Conservation (phyloP, 371 early-diverging fungal species). For the Circinella minor region DNA sequence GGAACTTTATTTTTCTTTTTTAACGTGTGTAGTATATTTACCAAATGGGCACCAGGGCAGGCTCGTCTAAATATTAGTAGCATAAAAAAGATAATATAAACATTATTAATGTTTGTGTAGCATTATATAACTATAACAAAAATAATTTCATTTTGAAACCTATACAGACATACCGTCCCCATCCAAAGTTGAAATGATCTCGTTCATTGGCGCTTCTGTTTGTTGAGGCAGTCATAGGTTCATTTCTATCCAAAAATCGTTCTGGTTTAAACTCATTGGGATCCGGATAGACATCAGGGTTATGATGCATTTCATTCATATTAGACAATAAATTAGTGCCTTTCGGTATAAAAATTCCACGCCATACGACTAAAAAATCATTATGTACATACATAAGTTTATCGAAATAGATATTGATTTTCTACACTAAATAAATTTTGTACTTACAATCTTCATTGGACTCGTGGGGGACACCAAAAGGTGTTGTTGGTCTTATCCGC, state of each 20-base stretch:
- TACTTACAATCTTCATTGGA: conserved; percentile 22
- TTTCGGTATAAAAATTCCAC: conserved; percentile 16
- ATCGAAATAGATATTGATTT: background rate
- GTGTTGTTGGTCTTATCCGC: conserved; percentile 16
- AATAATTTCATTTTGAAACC: background rate
- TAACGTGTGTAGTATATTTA: background rate
- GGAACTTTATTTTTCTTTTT: too few species aligned
- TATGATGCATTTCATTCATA: conserved; percentile 18
- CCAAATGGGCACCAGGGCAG: conserved; percentile 14
- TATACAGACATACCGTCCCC: conserved; percentile 13
- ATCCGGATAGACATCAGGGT: conserved; percentile 15
- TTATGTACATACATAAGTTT: background rate
- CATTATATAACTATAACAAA: background rate
- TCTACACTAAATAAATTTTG: background rate
- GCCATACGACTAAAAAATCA: conserved; percentile 2
- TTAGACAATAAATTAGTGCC: conserved; percentile 15
- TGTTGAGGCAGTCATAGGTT: conserved; percentile 14
- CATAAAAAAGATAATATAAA: background rate
- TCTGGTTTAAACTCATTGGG: conserved; percentile 24
- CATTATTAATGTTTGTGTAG: background rate
- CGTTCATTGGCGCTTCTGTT: conserved; percentile 12
- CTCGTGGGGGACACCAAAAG: conserved; percentile 15
- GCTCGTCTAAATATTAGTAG: conserved; percentile 7
- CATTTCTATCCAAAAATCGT: conserved; percentile 14
- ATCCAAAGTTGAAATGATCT: conserved; percentile 28